phyloP scores from a whole-genome alignment of 148 eudicot species.

The Chenopodium quinoa region DNA sequence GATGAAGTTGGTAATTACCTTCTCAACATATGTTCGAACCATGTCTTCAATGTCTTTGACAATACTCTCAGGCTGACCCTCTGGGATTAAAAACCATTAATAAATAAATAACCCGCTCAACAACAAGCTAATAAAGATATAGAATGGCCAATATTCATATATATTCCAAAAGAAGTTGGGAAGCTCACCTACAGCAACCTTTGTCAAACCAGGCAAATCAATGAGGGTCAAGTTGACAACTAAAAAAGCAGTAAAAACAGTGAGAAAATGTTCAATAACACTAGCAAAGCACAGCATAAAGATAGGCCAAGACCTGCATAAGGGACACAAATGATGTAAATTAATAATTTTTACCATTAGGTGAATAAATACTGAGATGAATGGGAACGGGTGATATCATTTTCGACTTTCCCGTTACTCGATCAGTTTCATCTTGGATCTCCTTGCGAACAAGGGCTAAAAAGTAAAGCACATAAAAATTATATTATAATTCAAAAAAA shows the following conservation, averaged over 20 bases:
- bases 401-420: constrained; percentile 81
- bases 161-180: constrained; percentile 6
- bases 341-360: constrained; percentile 48
- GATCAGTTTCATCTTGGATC: constrained; percentile 93
- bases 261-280: constrained; percentile 14
- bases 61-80: constrained; percentile 74
- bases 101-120: background rate
- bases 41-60: constrained; percentile 74
- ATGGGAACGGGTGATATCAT: constrained; percentile 96
- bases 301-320: background rate
- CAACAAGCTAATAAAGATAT: background rate
- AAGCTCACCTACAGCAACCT: constrained; percentile 91
- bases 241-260: constrained; percentile 32
- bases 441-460: constrained; percentile 85
- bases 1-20: constrained; percentile 36
- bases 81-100: constrained; percentile 36
- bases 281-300: constrained; percentile 3
- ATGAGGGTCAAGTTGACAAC: constrained; percentile 93
- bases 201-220: constrained; percentile 94
- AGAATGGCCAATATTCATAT: background rate
- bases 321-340: background rate
- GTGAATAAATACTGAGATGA: constrained; percentile 93
- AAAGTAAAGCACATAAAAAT: constrained; percentile 12
- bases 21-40: constrained; percentile 73
- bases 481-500: constrained; percentile 8